Evolutionary conservation across 2,329 filamentous ascomycete genomes (phyloP), one percentile per base, ranked within the genome.

Genomic region (Lecanicillium sp.): DNA sequence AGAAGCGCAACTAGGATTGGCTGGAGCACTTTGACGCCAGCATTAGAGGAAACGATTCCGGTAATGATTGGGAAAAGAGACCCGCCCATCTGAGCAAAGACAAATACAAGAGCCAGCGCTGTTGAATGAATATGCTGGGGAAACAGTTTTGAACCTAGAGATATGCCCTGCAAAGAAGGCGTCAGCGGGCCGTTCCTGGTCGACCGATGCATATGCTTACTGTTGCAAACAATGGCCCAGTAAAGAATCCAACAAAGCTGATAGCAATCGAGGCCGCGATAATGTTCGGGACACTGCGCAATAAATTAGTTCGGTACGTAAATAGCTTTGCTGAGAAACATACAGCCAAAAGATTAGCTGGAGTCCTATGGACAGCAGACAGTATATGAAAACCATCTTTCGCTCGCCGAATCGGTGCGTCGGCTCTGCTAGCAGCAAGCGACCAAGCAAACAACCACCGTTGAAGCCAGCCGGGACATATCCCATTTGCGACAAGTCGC

Each of bases 401-500:
- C 70, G 62, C 45, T 81, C 74, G 0, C 79, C 79, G 14, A 71
- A 69, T 1, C 74, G 62, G 51, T 78, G 68, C 0, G 71, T 79
- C 0, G 76, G 74, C 44, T 81, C 77, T 0, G 74, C 71, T 0
- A 81, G 63, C 0, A 79, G 39, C 0, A 80, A 45, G 5, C 77
- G 60, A 0, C 77, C 77, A 0, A 81, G 62, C 4, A 80, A 62
- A 1, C 64, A 62, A 0, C 78, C 78, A 3, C 74, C 77, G 33
- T 68, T 77, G 47, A 74, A 75, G 3, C 76, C 77, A 0, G 77
- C 71, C 0, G 77, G 72, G 0, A 83, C 71, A 37, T 81, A 83
- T 0, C 77, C 78, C 55, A 79, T 72, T 14, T 70, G 60, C 0
- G 70, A 62, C 1, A 82, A 57, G 2, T 72, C 60, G 1, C 77